A percentile compares a stretch with the other conserved stretches of the same genome.
These are phyloP conservation scores for Coemansia sp. DNA, from an alignment of 192 early-diverging fungal genomes.

Conservation along the genomic window DNA sequence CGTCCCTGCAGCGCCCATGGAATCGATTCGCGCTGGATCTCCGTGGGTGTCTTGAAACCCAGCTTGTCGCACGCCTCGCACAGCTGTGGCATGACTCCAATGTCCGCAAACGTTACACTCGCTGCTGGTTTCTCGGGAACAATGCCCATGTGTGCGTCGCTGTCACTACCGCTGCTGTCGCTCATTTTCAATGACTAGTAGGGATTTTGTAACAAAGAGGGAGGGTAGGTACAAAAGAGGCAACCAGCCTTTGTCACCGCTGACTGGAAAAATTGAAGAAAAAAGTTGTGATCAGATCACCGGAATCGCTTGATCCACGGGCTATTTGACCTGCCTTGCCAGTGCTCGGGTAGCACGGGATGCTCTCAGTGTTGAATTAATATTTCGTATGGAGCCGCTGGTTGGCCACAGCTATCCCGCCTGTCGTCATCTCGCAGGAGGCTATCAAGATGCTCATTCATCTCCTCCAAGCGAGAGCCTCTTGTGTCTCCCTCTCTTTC, in stretches of 20 bases:
- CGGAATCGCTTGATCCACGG: no score
- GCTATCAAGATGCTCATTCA: no score
- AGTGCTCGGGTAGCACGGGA: no score
- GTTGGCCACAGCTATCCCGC: no score
- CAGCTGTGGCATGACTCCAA: constrained; percentile 82
- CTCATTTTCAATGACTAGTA: constrained; percentile 6
- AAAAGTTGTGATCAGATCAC: constrained; percentile 1
- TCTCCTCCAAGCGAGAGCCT: no score
- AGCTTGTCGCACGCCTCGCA: constrained; percentile 86
- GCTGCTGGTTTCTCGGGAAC: background rate
- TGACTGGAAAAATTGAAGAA: background rate
- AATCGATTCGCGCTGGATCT: constrained; percentile 89
- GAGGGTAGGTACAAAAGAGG: background rate
- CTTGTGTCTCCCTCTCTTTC: no score
- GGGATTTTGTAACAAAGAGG: no score
- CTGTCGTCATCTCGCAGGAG: no score
- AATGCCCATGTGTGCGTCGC: background rate
- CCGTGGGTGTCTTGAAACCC: constrained; percentile 83
- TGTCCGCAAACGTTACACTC: constrained; percentile 29
- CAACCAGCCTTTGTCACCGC: no score
- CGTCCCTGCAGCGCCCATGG: constrained; percentile 87
- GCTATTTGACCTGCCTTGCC: no score
- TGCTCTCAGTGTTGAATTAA: no score
- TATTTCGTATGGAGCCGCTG: no score
- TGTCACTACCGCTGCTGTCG: constrained; percentile 6